A percentile compares a stretch with the other conserved stretches of the same genome.
Evolutionary conservation across 805 yeast species (phyloP).

Genomic region (Ogataea saltuana): DNA sequence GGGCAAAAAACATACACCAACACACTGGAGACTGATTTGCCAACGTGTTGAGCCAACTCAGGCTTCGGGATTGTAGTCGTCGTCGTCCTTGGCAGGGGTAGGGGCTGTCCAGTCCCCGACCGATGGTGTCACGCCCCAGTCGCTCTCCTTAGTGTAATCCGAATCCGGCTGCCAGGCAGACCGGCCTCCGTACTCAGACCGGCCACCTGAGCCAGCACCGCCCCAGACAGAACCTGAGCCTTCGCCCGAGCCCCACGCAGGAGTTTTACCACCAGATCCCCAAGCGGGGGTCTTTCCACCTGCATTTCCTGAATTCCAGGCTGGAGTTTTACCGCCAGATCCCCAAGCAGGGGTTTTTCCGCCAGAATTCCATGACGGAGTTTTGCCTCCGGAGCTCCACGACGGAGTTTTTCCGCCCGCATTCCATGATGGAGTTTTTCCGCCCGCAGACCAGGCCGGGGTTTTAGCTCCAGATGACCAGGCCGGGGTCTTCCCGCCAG

Average conservation of each 20-base stretch:
- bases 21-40: too few species aligned
- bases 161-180: slow-evolving; percentile 46
- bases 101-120: slow-evolving; percentile 51
- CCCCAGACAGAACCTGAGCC: slow-evolving; percentile 34
- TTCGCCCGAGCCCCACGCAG: slow-evolving; percentile 40
- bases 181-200: slow-evolving; percentile 51
- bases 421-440: slow-evolving; percentile 41
- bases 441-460: slow-evolving; percentile 49
- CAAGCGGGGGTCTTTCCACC: slow-evolving; percentile 59
- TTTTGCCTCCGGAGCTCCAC: slow-evolving; percentile 37
- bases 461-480: slow-evolving; percentile 39
- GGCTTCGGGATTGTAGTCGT: slow-evolving; percentile 24
- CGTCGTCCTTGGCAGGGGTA: slow-evolving; percentile 41
- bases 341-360: slow-evolving; percentile 43
- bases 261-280: slow-evolving; percentile 37
- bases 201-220: slow-evolving; percentile 40
- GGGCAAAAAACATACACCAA: too few species aligned
- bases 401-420: slow-evolving; percentile 46
- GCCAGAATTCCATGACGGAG: slow-evolving; percentile 50
- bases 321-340: slow-evolving; percentile 45
- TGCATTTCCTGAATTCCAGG: slow-evolving; percentile 37
- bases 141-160: slow-evolving; percentile 24
- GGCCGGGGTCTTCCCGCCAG: slow-evolving; percentile 46
- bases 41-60: too few species aligned
- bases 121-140: slow-evolving; percentile 46